Conservation (phyloP, 169 alveolate species). For the Cryptosporidium xiaoi region DNA sequence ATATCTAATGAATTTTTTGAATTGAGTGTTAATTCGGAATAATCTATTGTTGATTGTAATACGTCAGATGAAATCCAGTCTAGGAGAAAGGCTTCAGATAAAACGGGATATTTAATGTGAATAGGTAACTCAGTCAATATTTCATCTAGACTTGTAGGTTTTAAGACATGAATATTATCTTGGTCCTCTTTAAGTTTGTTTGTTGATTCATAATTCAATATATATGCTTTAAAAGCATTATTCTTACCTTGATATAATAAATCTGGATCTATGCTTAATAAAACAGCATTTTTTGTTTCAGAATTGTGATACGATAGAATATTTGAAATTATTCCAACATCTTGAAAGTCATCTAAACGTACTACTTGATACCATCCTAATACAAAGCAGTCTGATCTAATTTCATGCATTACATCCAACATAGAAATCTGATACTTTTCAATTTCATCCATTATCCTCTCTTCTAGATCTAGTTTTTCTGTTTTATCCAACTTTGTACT, state of each 20-base stretch:
- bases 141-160: conserved; percentile 80
- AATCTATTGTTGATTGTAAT: conserved; percentile 77
- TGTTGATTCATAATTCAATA: conserved; percentile 80
- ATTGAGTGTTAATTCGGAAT: conserved; percentile 80
- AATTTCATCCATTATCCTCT: conserved; percentile 84
- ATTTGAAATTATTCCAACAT: conserved; percentile 83
- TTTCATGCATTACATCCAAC: conserved; percentile 87
- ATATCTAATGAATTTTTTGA: conserved; percentile 76
- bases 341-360: conserved; percentile 85
- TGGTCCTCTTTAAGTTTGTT: conserved; percentile 76
- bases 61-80: conserved; percentile 81
- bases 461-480: conserved; percentile 84
- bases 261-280: conserved; percentile 48
- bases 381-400: conserved; percentile 87
- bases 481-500: conserved; percentile 57
- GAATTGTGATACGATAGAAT: conserved; percentile 81
- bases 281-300: conserved; percentile 49
- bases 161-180: conserved; percentile 79
- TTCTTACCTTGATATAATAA: conserved; percentile 45
- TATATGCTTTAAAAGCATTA: conserved; percentile 84
- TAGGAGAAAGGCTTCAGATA: conserved; percentile 83
- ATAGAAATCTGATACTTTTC: conserved; percentile 85
- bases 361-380: conserved; percentile 89
- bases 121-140: conserved; percentile 85
- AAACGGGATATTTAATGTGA: conserved; percentile 82